A percentile compares a stretch with the other conserved stretches of the same genome.
phyloP scores from a whole-genome alignment of 2,329 filamentous ascomycete genomes.

The Paecilomyces sp. region DNA sequence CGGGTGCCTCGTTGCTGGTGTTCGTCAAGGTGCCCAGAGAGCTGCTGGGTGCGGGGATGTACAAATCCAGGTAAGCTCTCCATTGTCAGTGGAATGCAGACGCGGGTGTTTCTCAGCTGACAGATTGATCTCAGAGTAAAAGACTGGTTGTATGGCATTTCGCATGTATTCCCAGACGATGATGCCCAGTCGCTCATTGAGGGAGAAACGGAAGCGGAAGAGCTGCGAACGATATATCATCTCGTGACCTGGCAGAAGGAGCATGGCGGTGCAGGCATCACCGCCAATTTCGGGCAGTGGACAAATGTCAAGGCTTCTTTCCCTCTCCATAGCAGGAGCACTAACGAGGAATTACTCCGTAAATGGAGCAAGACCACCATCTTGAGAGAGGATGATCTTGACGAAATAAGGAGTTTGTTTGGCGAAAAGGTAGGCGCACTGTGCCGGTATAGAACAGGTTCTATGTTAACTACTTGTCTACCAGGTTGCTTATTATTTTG shows the following conservation, averaged over 20 bases:
- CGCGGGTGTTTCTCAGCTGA: too few relatives aligned
- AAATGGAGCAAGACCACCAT: constrained; percentile 61
- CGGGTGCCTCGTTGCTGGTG: constrained; percentile 66
- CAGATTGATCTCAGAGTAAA: constrained; percentile 55
- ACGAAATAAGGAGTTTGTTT: constrained; percentile 67
- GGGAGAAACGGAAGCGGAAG: constrained; percentile 79
- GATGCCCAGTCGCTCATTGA: constrained; percentile 66
- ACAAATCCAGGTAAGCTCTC: constrained; percentile 59
- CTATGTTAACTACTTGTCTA: background rate
- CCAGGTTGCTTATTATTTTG: constrained; percentile 86
- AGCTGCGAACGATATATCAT: constrained; percentile 78
- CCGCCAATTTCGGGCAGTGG: constrained; percentile 62
- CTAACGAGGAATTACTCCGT: constrained; percentile 70
- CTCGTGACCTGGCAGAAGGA: constrained; percentile 67
- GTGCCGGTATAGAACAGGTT: too few relatives aligned
- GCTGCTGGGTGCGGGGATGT: constrained; percentile 71
- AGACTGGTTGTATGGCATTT: constrained; percentile 89
- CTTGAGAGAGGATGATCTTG: constrained; percentile 61
- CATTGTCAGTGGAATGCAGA: background rate
- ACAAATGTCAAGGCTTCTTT: constrained; percentile 68
- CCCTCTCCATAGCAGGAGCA: constrained; percentile 67
- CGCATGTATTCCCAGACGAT: constrained; percentile 66
- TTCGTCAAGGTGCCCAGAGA: constrained; percentile 76
- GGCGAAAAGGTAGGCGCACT: constrained; percentile 56
- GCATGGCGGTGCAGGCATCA: constrained; percentile 74